Evolutionary conservation across 208 protist species (phyloP), one percentile per base, ranked within the genome.

Genomic region (Ichthyophonus hoferi): DNA sequence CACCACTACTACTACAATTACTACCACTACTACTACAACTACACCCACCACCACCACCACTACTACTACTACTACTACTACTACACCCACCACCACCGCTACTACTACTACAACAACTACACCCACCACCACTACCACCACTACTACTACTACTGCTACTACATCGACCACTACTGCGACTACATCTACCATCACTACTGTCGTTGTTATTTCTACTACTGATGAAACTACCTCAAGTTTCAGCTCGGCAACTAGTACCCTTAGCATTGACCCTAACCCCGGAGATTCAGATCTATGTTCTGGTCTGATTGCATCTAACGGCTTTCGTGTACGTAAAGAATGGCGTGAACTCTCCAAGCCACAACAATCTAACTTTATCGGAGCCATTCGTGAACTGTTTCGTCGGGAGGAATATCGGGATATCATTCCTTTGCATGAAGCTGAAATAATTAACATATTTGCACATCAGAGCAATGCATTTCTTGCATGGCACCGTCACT

Each of bases 1-100:
- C 38, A 83, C 79, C 38, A 40, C 1, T 40, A 40, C 2, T 31
- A 83, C 79, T 31, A 83, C 2, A 2, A 83, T 37, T 42, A 3
- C 35, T 1, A 83, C 79, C 38, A 40, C 79, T 1, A 83, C 79
- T 42, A 83, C 79, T 42, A 83, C 2, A 33, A 83, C 79, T 40
- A 40, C 35, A 7, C 31, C 79, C 38, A 3, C 35, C 1, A 83
- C 79, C 38, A 83, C 79, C 35, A 83, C 35, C 40, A 83, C 79
- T 42, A 83, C 35, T 42, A 83, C 79, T 42, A 83, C 79, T 1
- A 40, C 79, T 31, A 40, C 79, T 31, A 83, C 79, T 31, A 83
- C 79, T 41, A 7, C 35, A 3, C 2, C 79, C 7, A 83, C 79
- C 7, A 83, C 79, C 7, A 83, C 79, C 7, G 38, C 79, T 40